Percentiles rank a stretch among this genome's conserved stretches.
These are phyloP conservation scores for Rubia peregrina DNA, from an alignment of 305 asterid species.

Conservation along the genomic window DNA sequence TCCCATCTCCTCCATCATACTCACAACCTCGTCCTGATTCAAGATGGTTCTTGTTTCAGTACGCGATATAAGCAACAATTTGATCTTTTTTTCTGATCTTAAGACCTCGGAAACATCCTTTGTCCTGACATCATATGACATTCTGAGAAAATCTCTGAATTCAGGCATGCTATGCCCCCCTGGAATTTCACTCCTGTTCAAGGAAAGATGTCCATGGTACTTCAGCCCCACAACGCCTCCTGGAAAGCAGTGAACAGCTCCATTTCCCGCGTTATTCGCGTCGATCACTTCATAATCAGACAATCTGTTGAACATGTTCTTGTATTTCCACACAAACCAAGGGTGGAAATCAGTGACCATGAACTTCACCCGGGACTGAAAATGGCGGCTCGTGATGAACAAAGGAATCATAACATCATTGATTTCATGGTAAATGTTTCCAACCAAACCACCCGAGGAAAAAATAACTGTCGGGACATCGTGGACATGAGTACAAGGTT, in stretches of 20 bases:
- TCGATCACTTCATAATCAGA: constrained; percentile 17
- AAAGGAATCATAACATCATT: constrained; percentile 30
- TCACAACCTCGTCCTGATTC: constrained; percentile 48
- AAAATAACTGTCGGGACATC: constrained; percentile 23
- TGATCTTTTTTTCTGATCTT: constrained; percentile 7
- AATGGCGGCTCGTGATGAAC: constrained; percentile 26
- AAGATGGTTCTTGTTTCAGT: constrained; percentile 39
- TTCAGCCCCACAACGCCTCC: constrained; percentile 27
- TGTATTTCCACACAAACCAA: constrained; percentile 20
- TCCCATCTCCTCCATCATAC: constrained; percentile 49
- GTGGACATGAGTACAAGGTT: constrained; percentile 20
- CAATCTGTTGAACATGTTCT: constrained; percentile 8
- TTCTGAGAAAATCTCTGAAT: constrained; percentile 21
- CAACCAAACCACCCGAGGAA: constrained; percentile 30
- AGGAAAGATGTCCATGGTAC: constrained; percentile 20
- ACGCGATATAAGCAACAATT: constrained; percentile 38
- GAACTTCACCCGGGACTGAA: constrained; percentile 22
- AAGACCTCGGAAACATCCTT: constrained; percentile 10
- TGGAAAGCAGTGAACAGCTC: constrained; percentile 28
- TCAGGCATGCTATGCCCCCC: constrained; percentile 22
- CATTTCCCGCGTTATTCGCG: constrained; percentile 9
- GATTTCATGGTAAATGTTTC: constrained; percentile 29
- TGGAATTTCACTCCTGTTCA: constrained; percentile 23
- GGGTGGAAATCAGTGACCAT: constrained; percentile 23
- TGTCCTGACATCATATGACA: constrained; percentile 16